These are phyloP conservation scores for Boletus speciosus DNA, from an alignment of 768 basidiomycete species.

Conservation along the genomic window DNA sequence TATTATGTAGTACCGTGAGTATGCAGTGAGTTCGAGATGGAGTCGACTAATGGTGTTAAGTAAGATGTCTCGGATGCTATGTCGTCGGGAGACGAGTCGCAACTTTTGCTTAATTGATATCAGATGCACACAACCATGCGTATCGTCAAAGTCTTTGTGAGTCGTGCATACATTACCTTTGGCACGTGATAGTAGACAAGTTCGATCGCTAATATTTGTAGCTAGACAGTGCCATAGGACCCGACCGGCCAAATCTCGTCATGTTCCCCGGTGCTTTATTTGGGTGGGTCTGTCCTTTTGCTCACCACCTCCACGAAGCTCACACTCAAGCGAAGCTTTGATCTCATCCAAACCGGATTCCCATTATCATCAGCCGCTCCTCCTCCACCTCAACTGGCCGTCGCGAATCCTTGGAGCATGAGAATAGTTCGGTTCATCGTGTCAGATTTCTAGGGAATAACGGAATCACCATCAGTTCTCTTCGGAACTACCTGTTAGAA, in stretches of 20 bases:
- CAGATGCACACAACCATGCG: too few species aligned
- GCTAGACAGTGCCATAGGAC: background rate
- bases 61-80: too few species aligned
- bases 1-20: too few species aligned
- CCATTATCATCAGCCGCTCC: slow-evolving; percentile 1
- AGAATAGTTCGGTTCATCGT: background rate
- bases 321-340: background rate
- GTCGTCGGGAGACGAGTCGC: too few species aligned
- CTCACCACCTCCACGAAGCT: slow-evolving; percentile 3
- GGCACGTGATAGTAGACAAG: background rate
- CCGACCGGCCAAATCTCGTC: background rate
- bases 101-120: too few species aligned
- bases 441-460: background rate
- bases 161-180: too few species aligned
- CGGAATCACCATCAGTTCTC: background rate
- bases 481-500: background rate
- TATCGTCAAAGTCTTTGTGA: too few species aligned
- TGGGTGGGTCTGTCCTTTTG: slow-evolving; percentile 3
- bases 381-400: background rate
- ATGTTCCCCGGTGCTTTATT: slow-evolving; percentile 4
- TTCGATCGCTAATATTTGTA: background rate
- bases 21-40: too few species aligned
- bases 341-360: background rate
- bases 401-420: background rate
- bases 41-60: too few species aligned